Conservation (phyloP, 257 asterid species). For the Penstemon davidsonii region DNA sequence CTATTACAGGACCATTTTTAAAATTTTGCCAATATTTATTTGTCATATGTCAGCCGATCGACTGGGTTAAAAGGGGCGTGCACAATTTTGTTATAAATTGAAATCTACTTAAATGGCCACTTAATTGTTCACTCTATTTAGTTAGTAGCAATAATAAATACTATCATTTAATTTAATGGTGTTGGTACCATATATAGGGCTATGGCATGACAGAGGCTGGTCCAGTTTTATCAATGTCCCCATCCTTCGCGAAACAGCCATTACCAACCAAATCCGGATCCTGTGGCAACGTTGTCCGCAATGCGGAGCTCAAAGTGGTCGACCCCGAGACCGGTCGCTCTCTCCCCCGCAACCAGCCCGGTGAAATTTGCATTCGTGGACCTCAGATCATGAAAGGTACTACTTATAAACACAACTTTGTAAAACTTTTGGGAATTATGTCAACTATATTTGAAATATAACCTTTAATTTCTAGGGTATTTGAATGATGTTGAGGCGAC, state of each 20-base stretch:
- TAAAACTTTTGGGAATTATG: background rate
- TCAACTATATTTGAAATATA: too few species aligned
- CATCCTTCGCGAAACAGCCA: conserved; percentile 66
- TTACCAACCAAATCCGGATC: conserved; percentile 73
- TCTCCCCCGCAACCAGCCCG: conserved; percentile 69
- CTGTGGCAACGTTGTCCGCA: conserved; percentile 86
- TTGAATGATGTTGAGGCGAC: conserved; percentile 79
- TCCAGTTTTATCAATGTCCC: conserved; percentile 78
- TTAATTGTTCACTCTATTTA: too few species aligned
- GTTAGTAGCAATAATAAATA: too few species aligned
- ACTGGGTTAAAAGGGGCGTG: too few species aligned
- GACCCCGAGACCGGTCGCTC: conserved; percentile 84
- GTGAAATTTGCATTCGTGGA: conserved; percentile 90
- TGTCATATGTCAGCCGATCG: too few species aligned
- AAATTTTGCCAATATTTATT: too few species aligned
- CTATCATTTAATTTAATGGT: background rate
- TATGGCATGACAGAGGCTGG: conserved; percentile 98
- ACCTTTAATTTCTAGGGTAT: conserved; percentile 39
- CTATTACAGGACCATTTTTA: too few species aligned
- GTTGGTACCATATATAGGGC: conserved; percentile 45
- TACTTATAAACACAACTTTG: background rate
- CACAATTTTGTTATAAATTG: too few species aligned
- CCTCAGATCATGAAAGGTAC: conserved; percentile 81
- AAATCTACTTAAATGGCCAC: too few species aligned
- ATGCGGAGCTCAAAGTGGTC: conserved; percentile 82